Conservation (phyloP, 257 asterid species). For the Cruciata laevipes region DNA sequence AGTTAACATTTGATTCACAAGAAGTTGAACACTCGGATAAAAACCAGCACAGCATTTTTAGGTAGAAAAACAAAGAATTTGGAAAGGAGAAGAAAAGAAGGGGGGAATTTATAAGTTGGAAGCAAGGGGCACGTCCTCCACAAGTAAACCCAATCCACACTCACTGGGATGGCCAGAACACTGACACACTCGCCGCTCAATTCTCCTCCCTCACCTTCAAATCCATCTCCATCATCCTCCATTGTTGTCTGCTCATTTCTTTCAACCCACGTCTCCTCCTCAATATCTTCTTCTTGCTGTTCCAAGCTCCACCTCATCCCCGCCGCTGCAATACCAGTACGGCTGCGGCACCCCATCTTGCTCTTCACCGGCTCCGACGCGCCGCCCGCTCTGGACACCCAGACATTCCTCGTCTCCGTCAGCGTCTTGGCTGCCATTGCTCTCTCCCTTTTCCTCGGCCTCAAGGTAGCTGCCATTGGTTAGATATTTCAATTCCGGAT, state of each 20-base stretch:
- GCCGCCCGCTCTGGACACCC: conserved; percentile 67
- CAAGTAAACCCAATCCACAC: background rate
- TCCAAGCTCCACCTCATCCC: conserved; percentile 24
- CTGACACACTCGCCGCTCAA: conserved; percentile 10
- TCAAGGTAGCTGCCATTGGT: conserved; percentile 45
- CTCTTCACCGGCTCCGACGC: conserved; percentile 48
- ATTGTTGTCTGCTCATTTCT: conserved; percentile 12
- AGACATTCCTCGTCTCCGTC: conserved; percentile 64
- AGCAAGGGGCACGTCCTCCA: background rate
- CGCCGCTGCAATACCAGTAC: conserved; percentile 12
- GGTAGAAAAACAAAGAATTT: no score
- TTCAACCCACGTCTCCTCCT: conserved; percentile 27
- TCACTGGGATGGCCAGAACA: conserved; percentile 13
- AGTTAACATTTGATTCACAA: no score
- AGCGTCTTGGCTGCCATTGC: conserved; percentile 82
- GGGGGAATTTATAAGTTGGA: no score
- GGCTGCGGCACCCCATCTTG: conserved; percentile 37
- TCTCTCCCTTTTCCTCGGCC: conserved; percentile 77
- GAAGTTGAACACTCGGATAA: no score
- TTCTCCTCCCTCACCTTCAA: conserved; percentile 7
- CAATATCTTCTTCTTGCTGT: conserved; percentile 18
- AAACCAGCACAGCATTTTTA: no score
- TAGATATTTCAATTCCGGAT: background rate
- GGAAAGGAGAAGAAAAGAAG: no score
- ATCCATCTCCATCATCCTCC: conserved; percentile 6